phyloP scores from a whole-genome alignment of 164 flowering plant species.

The Warburgia ugandensis region DNA sequence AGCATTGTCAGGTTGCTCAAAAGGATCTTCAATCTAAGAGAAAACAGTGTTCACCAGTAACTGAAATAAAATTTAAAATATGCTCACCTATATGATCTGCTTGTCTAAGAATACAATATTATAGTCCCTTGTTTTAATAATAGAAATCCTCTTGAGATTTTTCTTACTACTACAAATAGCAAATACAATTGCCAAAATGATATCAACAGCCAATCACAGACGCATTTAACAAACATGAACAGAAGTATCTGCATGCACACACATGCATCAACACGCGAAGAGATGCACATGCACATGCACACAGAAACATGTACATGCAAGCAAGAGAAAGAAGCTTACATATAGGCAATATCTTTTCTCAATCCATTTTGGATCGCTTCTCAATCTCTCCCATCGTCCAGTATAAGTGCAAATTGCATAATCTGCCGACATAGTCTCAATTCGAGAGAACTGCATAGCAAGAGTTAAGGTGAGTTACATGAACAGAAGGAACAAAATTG shows the following conservation, averaged over 20 bases:
- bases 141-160: too few species aligned
- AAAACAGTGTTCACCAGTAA: neutral
- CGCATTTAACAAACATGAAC: too few species aligned
- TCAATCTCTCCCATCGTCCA: constrained; percentile 51
- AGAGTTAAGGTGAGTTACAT: neutral
- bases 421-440: constrained; percentile 31
- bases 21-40: constrained; percentile 74
- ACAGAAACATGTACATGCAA: neutral
- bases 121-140: too few species aligned
- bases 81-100: neutral
- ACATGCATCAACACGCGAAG: neutral
- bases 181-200: too few species aligned
- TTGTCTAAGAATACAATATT: neutral
- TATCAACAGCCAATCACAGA: too few species aligned
- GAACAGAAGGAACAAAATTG: neutral
- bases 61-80: neutral
- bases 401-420: constrained; percentile 52
- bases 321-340: constrained; percentile 33
- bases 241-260: too few species aligned
- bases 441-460: constrained; percentile 57
- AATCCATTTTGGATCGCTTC: constrained; percentile 49
- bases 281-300: too few species aligned
- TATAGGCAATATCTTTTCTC: constrained; percentile 41
- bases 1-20: constrained; percentile 70
- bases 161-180: too few species aligned